These are phyloP conservation scores for Yarrowia galli DNA, from an alignment of 1,139 yeast species.

Conservation along the genomic window DNA sequence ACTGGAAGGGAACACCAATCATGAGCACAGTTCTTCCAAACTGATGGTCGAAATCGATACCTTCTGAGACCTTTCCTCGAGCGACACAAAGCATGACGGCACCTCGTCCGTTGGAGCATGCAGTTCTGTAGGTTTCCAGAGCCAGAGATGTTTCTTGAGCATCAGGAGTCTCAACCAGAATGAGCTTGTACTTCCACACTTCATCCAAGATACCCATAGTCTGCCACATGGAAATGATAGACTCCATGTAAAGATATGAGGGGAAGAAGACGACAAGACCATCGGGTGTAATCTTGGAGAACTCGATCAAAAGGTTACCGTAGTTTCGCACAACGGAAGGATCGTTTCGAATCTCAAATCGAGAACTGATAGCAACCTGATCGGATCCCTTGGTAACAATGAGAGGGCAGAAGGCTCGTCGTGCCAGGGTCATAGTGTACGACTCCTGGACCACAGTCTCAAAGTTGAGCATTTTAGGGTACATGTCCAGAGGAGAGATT, in stretches of 20 bases:
- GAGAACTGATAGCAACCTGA: constrained; percentile 93
- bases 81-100: constrained; percentile 96
- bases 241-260: constrained; percentile 95
- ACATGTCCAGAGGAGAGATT: constrained; percentile 97
- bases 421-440: constrained; percentile 92
- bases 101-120: constrained; percentile 97
- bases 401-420: constrained; percentile 92
- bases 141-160: constrained; percentile 98
- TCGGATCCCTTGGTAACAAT: constrained; percentile 97
- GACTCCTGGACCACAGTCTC: constrained; percentile 95
- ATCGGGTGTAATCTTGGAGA: constrained; percentile 94
- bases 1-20: constrained; percentile 99
- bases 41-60: constrained; percentile 98
- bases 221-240: constrained; percentile 98
- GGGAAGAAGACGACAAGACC: constrained; percentile 99
- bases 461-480: constrained; percentile 94
- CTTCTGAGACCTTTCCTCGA: constrained; percentile 98
- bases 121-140: constrained; percentile 91
- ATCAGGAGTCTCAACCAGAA: constrained; percentile 98
- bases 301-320: constrained; percentile 90
- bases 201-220: constrained; percentile 97
- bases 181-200: constrained; percentile 96
- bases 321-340: constrained; percentile 97
- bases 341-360: constrained; percentile 96
- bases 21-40: constrained; percentile 96